These are phyloP conservation scores for Blastobotrys raffinosifermentans DNA, from an alignment of 1,139 yeast genomes.

Conservation along the genomic window DNA sequence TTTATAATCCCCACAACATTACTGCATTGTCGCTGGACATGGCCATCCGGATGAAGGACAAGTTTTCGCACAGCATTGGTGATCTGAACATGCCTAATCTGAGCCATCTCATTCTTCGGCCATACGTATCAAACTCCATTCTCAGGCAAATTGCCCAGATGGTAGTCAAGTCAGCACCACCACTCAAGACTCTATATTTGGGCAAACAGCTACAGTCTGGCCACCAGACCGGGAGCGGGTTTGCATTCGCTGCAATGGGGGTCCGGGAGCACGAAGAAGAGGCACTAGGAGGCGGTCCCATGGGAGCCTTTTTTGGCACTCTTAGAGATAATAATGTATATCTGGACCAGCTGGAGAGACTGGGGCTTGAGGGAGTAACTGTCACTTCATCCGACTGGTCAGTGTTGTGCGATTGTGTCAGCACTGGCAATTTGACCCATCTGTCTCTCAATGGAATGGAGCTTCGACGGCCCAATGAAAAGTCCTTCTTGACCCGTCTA, in stretches of 20 bases:
- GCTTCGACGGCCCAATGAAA: slow-evolving; percentile 6
- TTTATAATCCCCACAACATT: slow-evolving; percentile 11
- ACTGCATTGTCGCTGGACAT: slow-evolving; percentile 16
- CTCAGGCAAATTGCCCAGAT: slow-evolving; percentile 16
- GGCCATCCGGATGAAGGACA: slow-evolving; percentile 17
- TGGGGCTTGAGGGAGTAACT: slow-evolving; percentile 20
- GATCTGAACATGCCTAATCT: slow-evolving; percentile 14
- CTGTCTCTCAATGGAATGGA: slow-evolving; percentile 16
- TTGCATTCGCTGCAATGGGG: slow-evolving; percentile 21
- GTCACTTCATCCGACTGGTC: slow-evolving; percentile 12
- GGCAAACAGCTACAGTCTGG: slow-evolving; percentile 14
- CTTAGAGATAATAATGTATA: slow-evolving; percentile 4
- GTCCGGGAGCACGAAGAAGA: slow-evolving; percentile 9
- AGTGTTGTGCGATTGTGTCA: slow-evolving; percentile 11
- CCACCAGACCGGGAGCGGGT: slow-evolving; percentile 21
- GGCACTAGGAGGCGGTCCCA: slow-evolving; percentile 9
- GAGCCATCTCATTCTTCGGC: slow-evolving; percentile 17
- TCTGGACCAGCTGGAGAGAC: slow-evolving; percentile 9
- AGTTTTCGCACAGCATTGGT: slow-evolving; percentile 10
- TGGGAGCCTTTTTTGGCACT: slow-evolving; percentile 16
- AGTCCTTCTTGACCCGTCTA: slow-evolving; percentile 8
- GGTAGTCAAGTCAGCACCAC: slow-evolving; percentile 15
- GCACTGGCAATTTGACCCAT: slow-evolving; percentile 10
- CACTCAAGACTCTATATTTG: slow-evolving; percentile 13
- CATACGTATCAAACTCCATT: slow-evolving; percentile 16